These are phyloP conservation scores for Cladosporium sp. DNA, from an alignment of 2,329 filamentous ascomycete species.

Conservation along the genomic window DNA sequence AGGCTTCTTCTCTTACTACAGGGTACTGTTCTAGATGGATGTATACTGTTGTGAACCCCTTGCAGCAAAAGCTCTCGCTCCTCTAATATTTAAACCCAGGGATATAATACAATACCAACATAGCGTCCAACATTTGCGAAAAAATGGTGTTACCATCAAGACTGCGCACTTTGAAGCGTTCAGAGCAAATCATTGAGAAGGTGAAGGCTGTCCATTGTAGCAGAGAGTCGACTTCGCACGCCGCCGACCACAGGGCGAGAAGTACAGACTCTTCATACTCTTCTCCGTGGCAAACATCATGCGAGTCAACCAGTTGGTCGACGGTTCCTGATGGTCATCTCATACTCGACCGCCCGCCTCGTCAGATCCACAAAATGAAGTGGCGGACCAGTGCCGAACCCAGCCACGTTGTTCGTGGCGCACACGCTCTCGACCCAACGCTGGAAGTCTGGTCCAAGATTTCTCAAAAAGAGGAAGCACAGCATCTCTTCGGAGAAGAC, in stretches of 20 bases:
- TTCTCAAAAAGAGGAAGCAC: conserved; percentile 36
- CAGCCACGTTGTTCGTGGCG: conserved; percentile 36
- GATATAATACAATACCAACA: background rate
- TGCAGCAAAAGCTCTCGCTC: background rate
- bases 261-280: too few species aligned
- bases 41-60: background rate
- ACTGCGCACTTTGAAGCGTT: background rate
- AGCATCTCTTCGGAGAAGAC: conserved; percentile 34
- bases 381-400: conserved; percentile 36
- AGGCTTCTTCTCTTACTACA: background rate
- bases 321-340: conserved; percentile 13
- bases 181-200: background rate
- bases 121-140: background rate
- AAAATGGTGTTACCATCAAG: background rate
- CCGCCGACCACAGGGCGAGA: background rate
- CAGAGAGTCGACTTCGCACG: background rate
- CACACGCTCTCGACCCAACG: conserved; percentile 31
- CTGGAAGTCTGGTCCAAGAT: conserved; percentile 30
- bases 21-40: background rate
- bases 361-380: conserved; percentile 34
- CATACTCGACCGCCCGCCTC: conserved; percentile 30
- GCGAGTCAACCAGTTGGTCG: background rate
- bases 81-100: background rate
- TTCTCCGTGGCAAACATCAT: background rate
- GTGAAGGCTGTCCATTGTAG: background rate